These are phyloP conservation scores for Tetracladium marchalianum DNA, from an alignment of 495 filamentous ascomycete genomes.

Conservation along the genomic window DNA sequence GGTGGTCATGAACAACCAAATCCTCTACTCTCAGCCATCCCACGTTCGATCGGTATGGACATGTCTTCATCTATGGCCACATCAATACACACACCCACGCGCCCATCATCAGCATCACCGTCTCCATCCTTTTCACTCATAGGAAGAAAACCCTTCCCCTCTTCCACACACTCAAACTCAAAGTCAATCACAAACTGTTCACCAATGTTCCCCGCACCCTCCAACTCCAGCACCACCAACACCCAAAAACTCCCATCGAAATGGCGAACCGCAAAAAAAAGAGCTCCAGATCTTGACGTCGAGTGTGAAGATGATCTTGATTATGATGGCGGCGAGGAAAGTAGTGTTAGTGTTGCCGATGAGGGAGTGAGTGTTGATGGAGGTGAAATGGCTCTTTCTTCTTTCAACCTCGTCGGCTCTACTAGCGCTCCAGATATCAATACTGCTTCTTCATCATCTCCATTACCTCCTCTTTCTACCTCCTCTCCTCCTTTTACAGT, in stretches of 20 bases:
- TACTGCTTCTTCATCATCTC: background rate
- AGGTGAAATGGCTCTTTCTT: slow-evolving; percentile 5
- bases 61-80: background rate
- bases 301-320: slow-evolving; percentile 8
- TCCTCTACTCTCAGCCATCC: slow-evolving; percentile 34
- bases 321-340: slow-evolving; percentile 13
- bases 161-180: too few species aligned
- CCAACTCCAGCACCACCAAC: slow-evolving; percentile 1
- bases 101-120: too few species aligned
- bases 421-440: background rate
- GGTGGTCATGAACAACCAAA: slow-evolving; percentile 11
- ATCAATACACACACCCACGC: too few species aligned
- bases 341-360: slow-evolving; percentile 11
- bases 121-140: too few species aligned
- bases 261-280: slow-evolving; percentile 10
- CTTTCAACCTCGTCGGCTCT: background rate
- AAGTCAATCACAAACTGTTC: background rate
- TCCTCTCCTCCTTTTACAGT: background rate
- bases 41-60: slow-evolving; percentile 20
- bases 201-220: background rate
- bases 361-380: slow-evolving; percentile 15
- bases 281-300: slow-evolving; percentile 13
- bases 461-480: background rate
- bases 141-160: too few species aligned
- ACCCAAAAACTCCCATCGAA: background rate